Percentiles rank a stretch among this genome's conserved stretches.
These are phyloP conservation scores for Vachellia pachyceras DNA, from an alignment of 306 rosid species.

Conservation along the genomic window DNA sequence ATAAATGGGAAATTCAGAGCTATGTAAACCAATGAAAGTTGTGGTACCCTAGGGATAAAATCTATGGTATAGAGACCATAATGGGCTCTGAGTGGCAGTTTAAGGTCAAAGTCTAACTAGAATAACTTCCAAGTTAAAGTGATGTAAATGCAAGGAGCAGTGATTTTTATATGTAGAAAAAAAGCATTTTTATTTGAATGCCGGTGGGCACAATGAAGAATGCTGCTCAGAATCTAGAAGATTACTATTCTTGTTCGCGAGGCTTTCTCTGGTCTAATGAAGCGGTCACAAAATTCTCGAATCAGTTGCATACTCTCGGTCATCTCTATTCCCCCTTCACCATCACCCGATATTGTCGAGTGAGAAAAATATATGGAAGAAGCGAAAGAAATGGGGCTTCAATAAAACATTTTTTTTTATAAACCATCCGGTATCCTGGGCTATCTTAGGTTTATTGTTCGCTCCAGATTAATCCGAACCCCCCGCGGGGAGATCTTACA, in stretches of 20 bases:
- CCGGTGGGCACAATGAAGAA: constrained; percentile 22
- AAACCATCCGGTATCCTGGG: no score
- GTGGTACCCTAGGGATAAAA: constrained; percentile 8
- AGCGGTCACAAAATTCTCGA: constrained; percentile 76
- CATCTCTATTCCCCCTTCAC: constrained; percentile 98
- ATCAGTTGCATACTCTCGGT: constrained; percentile 90
- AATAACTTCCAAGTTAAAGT: constrained; percentile 22
- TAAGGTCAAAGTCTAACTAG: not conserved
- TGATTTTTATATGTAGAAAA: not conserved
- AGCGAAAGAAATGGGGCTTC: not conserved
- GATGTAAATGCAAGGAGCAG: constrained; percentile 18
- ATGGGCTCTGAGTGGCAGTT: not conserved
- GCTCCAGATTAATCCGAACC: no score
- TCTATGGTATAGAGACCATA: not conserved
- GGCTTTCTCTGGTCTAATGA: constrained; percentile 65
- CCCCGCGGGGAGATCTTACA: no score
- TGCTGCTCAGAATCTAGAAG: constrained; percentile 37
- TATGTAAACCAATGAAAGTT: constrained; percentile 31
- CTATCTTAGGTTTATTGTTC: no score
- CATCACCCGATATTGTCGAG: constrained; percentile 69
- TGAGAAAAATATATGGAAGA: constrained; percentile 11
- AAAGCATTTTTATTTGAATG: constrained; percentile 24
- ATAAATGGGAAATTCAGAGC: constrained; percentile 26
- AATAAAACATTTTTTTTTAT: no score
- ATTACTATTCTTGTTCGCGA: constrained; percentile 81